Percentiles rank a stretch among this genome's conserved stretches.
Conservation (phyloP, 768 basidiomycete species). For the Boletus rubescentipes region DNA sequence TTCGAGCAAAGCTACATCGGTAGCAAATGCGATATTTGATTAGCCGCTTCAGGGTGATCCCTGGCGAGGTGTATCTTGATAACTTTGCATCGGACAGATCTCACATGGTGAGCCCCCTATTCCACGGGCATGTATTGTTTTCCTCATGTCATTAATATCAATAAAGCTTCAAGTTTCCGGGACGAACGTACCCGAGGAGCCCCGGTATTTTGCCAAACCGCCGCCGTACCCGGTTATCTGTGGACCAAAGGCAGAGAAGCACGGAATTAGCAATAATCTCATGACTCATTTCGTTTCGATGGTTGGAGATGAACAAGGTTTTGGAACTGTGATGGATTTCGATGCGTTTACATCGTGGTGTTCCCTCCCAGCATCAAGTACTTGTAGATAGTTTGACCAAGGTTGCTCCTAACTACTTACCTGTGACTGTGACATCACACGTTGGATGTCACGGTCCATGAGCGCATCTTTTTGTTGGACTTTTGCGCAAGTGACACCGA, state of each 20-base stretch:
- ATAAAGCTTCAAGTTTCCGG: constrained; percentile 5
- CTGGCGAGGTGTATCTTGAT: constrained; percentile 48
- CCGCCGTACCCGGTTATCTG: constrained; percentile 51
- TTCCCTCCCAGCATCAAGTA: constrained; percentile 1
- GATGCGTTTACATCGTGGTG: constrained; percentile 24
- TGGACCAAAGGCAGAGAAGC: constrained; percentile 41
- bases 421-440: constrained; percentile 6
- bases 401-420: no score
- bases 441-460: constrained; percentile 18
- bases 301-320: constrained; percentile 31
- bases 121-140: constrained; percentile 3
- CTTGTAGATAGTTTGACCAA: no score
- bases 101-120: constrained; percentile 56
- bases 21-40: constrained; percentile 1
- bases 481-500: constrained; percentile 7
- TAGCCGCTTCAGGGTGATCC: constrained; percentile 64
- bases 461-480: constrained; percentile 19
- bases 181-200: constrained; percentile 9
- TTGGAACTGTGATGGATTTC: constrained; percentile 43
- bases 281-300: constrained; percentile 61
- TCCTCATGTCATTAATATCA: background rate
- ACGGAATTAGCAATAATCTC: constrained; percentile 49
- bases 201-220: constrained; percentile 42
- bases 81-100: constrained; percentile 74
- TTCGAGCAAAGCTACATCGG: constrained; percentile 1